A percentile compares a stretch with the other conserved stretches of the same genome.
These are phyloP conservation scores for Taiozyma sp. DNA, from an alignment of 1,139 yeast genomes.

Conservation along the genomic window DNA sequence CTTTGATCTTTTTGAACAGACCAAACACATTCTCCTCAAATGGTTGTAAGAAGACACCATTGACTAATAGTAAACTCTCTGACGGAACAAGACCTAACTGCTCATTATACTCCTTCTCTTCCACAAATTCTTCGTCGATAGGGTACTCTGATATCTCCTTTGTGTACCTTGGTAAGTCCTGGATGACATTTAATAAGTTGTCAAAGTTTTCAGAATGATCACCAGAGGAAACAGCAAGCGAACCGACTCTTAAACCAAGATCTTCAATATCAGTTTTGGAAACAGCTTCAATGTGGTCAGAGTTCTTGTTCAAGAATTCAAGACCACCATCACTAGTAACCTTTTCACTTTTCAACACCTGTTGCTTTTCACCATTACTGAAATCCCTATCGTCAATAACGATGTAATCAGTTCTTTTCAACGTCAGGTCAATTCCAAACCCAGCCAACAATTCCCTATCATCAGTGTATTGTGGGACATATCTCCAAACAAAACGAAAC, in stretches of 20 bases:
- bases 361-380: slow-evolving; percentile 2
- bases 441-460: slow-evolving; percentile 45
- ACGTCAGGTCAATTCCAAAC: slow-evolving; percentile 57
- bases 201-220: slow-evolving; percentile 29
- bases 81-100: slow-evolving; percentile 23
- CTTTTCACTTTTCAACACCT: slow-evolving; percentile 5
- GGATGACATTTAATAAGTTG: slow-evolving; percentile 33
- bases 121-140: slow-evolving; percentile 20
- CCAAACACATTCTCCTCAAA: slow-evolving; percentile 38
- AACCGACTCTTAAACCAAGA: slow-evolving; percentile 42
- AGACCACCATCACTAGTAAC: slow-evolving; percentile 2
- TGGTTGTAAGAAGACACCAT: slow-evolving; percentile 44
- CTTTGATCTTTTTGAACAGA: slow-evolving; percentile 26
- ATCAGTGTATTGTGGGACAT: slow-evolving; percentile 29
- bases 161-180: slow-evolving; percentile 48
- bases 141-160: slow-evolving; percentile 17
- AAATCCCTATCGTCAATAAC: slow-evolving; percentile 55
- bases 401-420: slow-evolving; percentile 59
- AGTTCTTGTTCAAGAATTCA: slow-evolving; percentile 13
- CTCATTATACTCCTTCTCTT: slow-evolving; percentile 18
- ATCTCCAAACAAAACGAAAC: slow-evolving; percentile 71
- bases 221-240: slow-evolving; percentile 32
- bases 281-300: slow-evolving; percentile 26
- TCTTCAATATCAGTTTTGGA: slow-evolving; percentile 29
- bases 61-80: slow-evolving; percentile 47